Percentiles rank a stretch among this genome's conserved stretches.
phyloP scores from a whole-genome alignment of 2,329 filamentous ascomycete species.

The Paecilomyces formosus region DNA sequence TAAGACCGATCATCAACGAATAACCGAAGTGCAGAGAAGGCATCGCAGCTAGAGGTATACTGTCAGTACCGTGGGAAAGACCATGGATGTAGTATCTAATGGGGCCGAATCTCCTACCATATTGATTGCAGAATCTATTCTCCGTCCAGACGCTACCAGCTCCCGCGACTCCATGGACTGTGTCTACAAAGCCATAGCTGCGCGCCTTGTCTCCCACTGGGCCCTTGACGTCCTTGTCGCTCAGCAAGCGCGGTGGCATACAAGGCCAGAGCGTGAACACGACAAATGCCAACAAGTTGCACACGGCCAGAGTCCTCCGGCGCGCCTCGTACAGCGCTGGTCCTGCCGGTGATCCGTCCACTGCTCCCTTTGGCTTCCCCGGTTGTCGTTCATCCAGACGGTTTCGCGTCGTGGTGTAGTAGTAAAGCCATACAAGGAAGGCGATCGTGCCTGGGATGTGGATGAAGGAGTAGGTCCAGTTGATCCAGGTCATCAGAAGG shows the following conservation, averaged over 20 bases:
- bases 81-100: neutral
- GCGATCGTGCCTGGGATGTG: slow-evolving; percentile 70
- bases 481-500: slow-evolving; percentile 58
- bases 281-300: slow-evolving; percentile 53
- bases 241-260: slow-evolving; percentile 53
- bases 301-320: slow-evolving; percentile 50
- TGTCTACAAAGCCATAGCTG: slow-evolving; percentile 53
- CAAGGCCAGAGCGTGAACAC: slow-evolving; percentile 54
- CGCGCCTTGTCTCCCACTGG: slow-evolving; percentile 51
- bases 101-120: slow-evolving; percentile 43
- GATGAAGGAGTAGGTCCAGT: slow-evolving; percentile 68
- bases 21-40: slow-evolving; percentile 70
- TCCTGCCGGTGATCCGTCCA: slow-evolving; percentile 38
- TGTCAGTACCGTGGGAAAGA: neutral
- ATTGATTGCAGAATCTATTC: slow-evolving; percentile 69
- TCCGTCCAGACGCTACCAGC: slow-evolving; percentile 64
- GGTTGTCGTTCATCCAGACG: slow-evolving; percentile 34
- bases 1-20: slow-evolving; percentile 64
- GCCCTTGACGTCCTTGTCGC: slow-evolving; percentile 47
- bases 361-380: slow-evolving; percentile 27
- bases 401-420: slow-evolving; percentile 59
- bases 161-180: slow-evolving; percentile 49
- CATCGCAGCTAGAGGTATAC: slow-evolving; percentile 53
- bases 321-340: slow-evolving; percentile 49
- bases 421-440: slow-evolving; percentile 61